Evolutionary conservation across 2,329 filamentous ascomycete species (phyloP).

Genomic region (Pezicula neosporulosa): DNA sequence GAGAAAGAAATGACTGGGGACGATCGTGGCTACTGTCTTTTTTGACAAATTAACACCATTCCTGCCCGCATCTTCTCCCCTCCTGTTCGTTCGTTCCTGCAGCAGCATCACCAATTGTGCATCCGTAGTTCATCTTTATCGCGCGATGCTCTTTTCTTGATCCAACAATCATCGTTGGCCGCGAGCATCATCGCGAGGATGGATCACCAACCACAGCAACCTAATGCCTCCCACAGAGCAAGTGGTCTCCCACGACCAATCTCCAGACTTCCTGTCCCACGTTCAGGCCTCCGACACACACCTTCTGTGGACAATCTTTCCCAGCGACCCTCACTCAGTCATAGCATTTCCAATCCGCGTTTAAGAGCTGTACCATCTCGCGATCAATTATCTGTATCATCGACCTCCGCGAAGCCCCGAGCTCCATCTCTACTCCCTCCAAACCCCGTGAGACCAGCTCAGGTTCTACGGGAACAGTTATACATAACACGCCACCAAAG

Average conservation of each 20-base stretch:
- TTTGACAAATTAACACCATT: too few relatives aligned
- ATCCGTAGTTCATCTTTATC: not conserved
- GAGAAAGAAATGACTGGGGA: too few relatives aligned
- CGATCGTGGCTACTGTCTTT: too few relatives aligned
- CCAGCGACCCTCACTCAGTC: slow-evolving; percentile 17
- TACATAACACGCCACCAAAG: slow-evolving; percentile 7
- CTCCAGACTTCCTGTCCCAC: slow-evolving; percentile 50
- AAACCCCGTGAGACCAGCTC: slow-evolving; percentile 6
- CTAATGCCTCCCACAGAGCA: slow-evolving; percentile 15
- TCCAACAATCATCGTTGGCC: not conserved
- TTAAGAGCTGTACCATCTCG: slow-evolving; percentile 22
- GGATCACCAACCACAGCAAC: slow-evolving; percentile 21
- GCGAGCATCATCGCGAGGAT: slow-evolving; percentile 12
- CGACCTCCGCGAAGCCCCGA: slow-evolving; percentile 10
- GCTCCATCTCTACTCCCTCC: slow-evolving; percentile 13
- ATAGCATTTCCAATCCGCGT: slow-evolving; percentile 18
- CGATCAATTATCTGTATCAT: slow-evolving; percentile 10
- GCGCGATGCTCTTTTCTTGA: not conserved
- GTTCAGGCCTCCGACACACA: slow-evolving; percentile 38
- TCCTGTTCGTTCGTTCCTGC: too few relatives aligned
- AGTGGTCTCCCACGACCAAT: slow-evolving; percentile 41
- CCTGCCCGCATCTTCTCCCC: too few relatives aligned
- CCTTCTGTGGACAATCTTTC: slow-evolving; percentile 42
- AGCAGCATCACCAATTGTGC: too few relatives aligned
- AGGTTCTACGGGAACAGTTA: slow-evolving; percentile 5